A percentile compares a stretch with the other conserved stretches of the same genome.
Conservation (phyloP, 2,329 filamentous ascomycete genomes). For the Nemania sp. region DNA sequence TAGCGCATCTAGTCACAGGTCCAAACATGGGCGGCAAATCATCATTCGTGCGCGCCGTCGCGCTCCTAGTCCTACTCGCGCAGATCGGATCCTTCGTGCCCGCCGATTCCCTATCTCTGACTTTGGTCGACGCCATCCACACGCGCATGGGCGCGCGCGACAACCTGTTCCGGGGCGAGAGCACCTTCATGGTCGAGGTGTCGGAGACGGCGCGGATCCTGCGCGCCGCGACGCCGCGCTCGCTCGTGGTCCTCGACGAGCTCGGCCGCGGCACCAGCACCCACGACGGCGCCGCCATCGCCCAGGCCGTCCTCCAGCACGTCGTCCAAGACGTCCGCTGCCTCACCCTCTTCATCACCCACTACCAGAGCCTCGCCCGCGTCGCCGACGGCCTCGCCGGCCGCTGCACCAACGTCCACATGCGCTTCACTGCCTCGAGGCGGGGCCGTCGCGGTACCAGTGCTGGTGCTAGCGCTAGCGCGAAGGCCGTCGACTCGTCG, state of each 20-base stretch:
- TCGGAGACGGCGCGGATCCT: conserved; percentile 91
- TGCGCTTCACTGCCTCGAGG: conserved; percentile 70
- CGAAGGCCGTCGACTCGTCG: not conserved
- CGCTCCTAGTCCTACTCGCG: conserved; percentile 88
- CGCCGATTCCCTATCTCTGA: conserved; percentile 71
- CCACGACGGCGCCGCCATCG: conserved; percentile 95
- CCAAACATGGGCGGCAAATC: conserved; percentile 99
- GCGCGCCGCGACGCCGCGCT: conserved; percentile 81
- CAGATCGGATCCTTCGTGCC: conserved; percentile 96
- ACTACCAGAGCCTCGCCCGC: conserved; percentile 83
- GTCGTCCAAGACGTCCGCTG: conserved; percentile 74
- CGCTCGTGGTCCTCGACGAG: conserved; percentile 91
- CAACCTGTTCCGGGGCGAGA: conserved; percentile 93
- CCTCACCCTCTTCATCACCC: conserved; percentile 93
- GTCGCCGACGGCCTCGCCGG: conserved; percentile 70
- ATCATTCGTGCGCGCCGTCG: conserved; percentile 92
- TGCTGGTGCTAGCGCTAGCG: too few species aligned
- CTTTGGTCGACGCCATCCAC: conserved; percentile 87
- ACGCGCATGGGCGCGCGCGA: conserved; percentile 96
- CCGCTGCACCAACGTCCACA: conserved; percentile 84
- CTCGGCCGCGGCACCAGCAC: conserved; percentile 91
- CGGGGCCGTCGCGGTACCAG: not conserved
- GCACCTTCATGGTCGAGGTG: conserved; percentile 97
- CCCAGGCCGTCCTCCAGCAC: conserved; percentile 85
- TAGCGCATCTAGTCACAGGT: conserved; percentile 87